Percentiles rank a stretch among this genome's conserved stretches.
Evolutionary conservation across 2,329 filamentous ascomycete species (phyloP).

Genomic region (Talaromyces sp.): DNA sequence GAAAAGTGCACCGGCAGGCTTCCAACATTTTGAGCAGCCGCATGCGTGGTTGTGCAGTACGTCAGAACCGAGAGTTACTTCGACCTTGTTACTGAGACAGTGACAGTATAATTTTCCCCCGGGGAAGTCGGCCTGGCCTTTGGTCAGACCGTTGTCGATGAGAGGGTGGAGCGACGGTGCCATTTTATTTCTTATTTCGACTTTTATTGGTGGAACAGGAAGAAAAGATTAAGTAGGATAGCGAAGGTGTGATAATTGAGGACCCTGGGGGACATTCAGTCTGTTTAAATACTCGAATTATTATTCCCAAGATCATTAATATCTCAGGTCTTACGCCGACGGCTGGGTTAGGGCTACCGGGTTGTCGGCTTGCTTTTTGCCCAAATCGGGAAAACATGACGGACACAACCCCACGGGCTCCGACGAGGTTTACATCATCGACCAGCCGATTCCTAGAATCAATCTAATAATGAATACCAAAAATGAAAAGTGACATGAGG

Average conservation of each 20-base stretch:
- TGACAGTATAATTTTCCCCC: slow-evolving; percentile 61
- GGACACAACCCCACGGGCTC: background rate
- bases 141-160: slow-evolving; percentile 58
- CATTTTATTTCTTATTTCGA: background rate
- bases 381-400: background rate
- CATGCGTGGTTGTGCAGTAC: slow-evolving; percentile 67
- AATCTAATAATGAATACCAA: background rate
- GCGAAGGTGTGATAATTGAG: background rate
- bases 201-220: background rate
- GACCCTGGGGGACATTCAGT: background rate
- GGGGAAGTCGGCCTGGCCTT: slow-evolving; percentile 50
- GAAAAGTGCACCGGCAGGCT: slow-evolving; percentile 61
- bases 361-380: background rate
- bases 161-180: slow-evolving; percentile 54
- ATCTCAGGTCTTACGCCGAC: background rate
- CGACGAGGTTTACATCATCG: background rate
- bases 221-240: background rate
- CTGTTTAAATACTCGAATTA: background rate
- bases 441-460: background rate
- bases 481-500: background rate
- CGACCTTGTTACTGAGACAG: slow-evolving; percentile 53
- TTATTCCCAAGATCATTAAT: background rate
- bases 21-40: slow-evolving; percentile 70
- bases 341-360: background rate
- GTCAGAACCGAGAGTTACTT: slow-evolving; percentile 54